phyloP scores from a whole-genome alignment of 2,329 filamentous ascomycete genomes.

The Hypoxylon sp. region DNA sequence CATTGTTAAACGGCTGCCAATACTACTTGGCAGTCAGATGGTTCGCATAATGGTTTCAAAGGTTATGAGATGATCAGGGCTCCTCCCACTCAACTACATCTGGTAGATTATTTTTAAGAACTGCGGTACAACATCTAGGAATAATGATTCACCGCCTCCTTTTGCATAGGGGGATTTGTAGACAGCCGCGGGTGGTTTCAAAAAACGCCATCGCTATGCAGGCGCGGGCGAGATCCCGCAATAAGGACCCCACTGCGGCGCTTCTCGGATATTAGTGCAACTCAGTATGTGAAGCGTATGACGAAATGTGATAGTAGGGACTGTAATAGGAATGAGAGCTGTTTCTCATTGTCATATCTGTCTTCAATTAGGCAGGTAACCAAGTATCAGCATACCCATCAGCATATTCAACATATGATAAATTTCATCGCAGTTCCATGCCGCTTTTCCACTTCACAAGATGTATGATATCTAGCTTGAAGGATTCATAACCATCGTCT shows the following conservation, averaged over 20 bases:
- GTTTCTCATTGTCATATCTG: not conserved
- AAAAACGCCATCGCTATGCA: not conserved
- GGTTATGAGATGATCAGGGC: not conserved
- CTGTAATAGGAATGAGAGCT: not conserved
- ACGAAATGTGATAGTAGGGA: not conserved
- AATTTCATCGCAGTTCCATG: not conserved
- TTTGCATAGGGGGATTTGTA: not conserved
- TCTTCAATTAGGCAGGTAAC: not conserved
- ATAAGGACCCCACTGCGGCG: conserved; percentile 36
- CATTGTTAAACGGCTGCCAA: conserved; percentile 20
- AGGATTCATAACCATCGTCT: not conserved
- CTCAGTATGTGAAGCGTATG: not conserved
- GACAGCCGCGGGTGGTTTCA: not conserved
- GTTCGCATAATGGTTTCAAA: not conserved
- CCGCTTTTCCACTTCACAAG: not conserved
- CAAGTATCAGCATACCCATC: not conserved
- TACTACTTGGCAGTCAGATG: not conserved
- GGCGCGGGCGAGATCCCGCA: conserved; percentile 19
- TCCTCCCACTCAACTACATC: not conserved
- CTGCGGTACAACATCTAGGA: not conserved
- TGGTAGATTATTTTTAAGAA: not conserved
- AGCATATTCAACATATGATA: not conserved
- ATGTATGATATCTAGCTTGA: not conserved
- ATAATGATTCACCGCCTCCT: not conserved
- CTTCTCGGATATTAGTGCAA: conserved; percentile 3